phyloP scores from a whole-genome alignment of 2,329 filamentous ascomycete genomes.

The Hyphodiscus sp. region DNA sequence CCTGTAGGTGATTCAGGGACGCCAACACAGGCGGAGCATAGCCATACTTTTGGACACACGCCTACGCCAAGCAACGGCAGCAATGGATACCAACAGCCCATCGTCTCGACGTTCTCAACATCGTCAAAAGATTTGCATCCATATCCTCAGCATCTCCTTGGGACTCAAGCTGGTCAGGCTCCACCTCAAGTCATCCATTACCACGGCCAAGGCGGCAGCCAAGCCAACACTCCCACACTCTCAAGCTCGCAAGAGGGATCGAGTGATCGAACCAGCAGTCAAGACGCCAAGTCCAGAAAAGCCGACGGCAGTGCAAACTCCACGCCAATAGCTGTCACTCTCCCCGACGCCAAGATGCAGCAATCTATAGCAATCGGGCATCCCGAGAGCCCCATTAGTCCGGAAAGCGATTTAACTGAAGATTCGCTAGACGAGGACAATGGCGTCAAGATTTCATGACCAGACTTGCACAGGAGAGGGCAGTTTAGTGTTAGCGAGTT shows the following conservation, averaged over 20 bases:
- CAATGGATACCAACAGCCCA: conserved; percentile 62
- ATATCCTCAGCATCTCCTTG: conserved; percentile 59
- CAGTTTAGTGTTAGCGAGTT: conserved; percentile 1
- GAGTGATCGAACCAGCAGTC: conserved; percentile 21
- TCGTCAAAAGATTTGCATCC: conserved; percentile 64
- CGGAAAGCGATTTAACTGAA: conserved; percentile 21
- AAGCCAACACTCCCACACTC: conserved; percentile 57
- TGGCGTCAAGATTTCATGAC: conserved; percentile 2
- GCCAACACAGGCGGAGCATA: conserved; percentile 55
- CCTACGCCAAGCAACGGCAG: conserved; percentile 36
- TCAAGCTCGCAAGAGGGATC: conserved; percentile 24
- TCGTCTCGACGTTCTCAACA: conserved; percentile 64
- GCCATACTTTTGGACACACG: conserved; percentile 39
- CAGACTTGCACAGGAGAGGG: background rate
- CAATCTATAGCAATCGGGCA: conserved; percentile 15
- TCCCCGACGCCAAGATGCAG: conserved; percentile 21
- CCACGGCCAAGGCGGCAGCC: conserved; percentile 62
- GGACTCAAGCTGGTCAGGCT: conserved; percentile 54
- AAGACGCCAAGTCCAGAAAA: conserved; percentile 20
- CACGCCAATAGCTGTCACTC: conserved; percentile 16
- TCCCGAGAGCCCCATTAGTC: conserved; percentile 17
- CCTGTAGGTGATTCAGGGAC: conserved; percentile 51
- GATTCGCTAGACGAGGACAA: conserved; percentile 17
- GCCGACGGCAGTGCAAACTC: conserved; percentile 18
- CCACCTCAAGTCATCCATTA: conserved; percentile 63